Evolutionary conservation across 2,329 filamentous ascomycete genomes (phyloP).

Genomic region (Domatiomyces globalis): DNA sequence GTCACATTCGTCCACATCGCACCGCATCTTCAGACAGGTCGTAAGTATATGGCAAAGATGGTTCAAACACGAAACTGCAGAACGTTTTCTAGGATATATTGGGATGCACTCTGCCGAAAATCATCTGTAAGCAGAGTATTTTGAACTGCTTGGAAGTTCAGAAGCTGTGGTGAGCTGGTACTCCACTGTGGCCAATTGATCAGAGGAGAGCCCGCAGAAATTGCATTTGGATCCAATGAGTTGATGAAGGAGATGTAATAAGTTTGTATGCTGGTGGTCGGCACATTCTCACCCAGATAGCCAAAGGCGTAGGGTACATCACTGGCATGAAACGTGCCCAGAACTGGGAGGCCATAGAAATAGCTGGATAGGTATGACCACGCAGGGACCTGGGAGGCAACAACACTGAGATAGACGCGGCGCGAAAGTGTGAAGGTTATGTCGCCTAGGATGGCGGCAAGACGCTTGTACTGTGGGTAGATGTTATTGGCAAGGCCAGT

Average conservation of each 20-base stretch:
- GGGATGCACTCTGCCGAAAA: not conserved
- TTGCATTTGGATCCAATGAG: constrained; percentile 51
- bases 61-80: constrained; percentile 15
- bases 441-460: constrained; percentile 43
- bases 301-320: constrained; percentile 58
- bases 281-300: constrained; percentile 46
- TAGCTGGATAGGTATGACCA: constrained; percentile 70
- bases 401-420: constrained; percentile 44
- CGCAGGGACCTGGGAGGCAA: constrained; percentile 44
- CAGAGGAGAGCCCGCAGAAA: not conserved
- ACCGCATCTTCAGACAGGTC: constrained; percentile 8
- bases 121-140: not conserved
- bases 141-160: not conserved
- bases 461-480: constrained; percentile 36
- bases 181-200: not conserved
- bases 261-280: constrained; percentile 27
- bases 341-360: constrained; percentile 52
- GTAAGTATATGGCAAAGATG: constrained; percentile 18
- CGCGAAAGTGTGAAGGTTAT: constrained; percentile 56
- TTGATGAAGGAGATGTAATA: constrained; percentile 65
- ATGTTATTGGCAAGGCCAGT: not conserved
- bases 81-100: not conserved
- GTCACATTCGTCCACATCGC: not conserved
- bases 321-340: constrained; percentile 62
- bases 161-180: not conserved